Evolutionary conservation across 176 grass and related monocot genomes (phyloP).

Genomic region (Themeda triandra): DNA sequence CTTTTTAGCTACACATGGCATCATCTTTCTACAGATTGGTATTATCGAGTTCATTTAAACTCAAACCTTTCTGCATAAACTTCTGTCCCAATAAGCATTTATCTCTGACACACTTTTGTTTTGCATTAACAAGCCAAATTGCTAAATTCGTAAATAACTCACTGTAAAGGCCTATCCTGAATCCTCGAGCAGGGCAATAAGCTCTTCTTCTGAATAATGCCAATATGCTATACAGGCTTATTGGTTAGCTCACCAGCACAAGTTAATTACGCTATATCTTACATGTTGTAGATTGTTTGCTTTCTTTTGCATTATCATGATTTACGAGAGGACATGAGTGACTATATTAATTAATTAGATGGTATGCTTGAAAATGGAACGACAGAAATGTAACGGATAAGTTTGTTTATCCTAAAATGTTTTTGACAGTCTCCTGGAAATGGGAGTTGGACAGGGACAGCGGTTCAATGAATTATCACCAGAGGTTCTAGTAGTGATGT

Average conservation of each 20-base stretch:
- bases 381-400: slow-evolving; percentile 23
- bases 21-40: slow-evolving; percentile 1
- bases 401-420: neutral
- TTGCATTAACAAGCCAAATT: neutral
- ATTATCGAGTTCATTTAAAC: slow-evolving; percentile 1
- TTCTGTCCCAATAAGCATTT: slow-evolving; percentile 6
- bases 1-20: slow-evolving; percentile 12
- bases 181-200: neutral
- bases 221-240: neutral
- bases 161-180: slow-evolving; percentile 18
- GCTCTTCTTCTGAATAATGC: neutral
- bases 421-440: slow-evolving; percentile 23
- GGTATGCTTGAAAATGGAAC: slow-evolving; percentile 40
- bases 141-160: neutral
- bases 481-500: slow-evolving; percentile 27
- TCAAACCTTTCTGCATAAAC: slow-evolving; percentile 6
- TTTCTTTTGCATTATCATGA: slow-evolving; percentile 3
- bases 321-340: neutral
- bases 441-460: slow-evolving; percentile 26
- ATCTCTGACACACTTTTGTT: slow-evolving; percentile 19
- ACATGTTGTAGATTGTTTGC: slow-evolving; percentile 23
- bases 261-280: neutral
- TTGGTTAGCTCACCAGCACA: neutral
- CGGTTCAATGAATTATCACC: slow-evolving; percentile 18
- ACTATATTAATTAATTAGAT: slow-evolving; percentile 28